These are phyloP conservation scores for Kluyveromyces aestuarii DNA, from an alignment of 805 yeast species.

Conservation along the genomic window DNA sequence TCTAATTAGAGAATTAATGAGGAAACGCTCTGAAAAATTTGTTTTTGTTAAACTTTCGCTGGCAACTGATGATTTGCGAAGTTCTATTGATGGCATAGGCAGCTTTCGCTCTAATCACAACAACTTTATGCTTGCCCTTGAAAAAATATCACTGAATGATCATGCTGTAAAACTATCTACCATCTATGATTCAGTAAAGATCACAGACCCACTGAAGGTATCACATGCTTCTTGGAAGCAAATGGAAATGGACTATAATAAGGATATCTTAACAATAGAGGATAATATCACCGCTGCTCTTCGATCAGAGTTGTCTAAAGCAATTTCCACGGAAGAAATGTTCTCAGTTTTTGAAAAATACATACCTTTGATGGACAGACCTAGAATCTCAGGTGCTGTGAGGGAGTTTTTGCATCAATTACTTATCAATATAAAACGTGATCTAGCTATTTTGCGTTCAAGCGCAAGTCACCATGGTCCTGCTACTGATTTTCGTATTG, in stretches of 20 bases:
- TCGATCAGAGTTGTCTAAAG: conserved; percentile 28
- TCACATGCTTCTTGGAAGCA: conserved; percentile 30
- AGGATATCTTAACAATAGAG: conserved; percentile 38
- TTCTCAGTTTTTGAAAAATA: conserved; percentile 42
- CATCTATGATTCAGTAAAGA: conserved; percentile 35
- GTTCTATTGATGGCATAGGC: conserved; percentile 35
- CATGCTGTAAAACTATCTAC: conserved; percentile 26
- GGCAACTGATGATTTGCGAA: conserved; percentile 31
- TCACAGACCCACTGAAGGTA: conserved; percentile 1
- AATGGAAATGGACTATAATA: conserved; percentile 35
- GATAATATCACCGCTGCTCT: conserved; percentile 34
- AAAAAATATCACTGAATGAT: conserved; percentile 13
- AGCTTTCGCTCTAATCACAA: conserved; percentile 47
- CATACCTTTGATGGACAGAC: conserved; percentile 40
- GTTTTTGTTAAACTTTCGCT: conserved; percentile 53
- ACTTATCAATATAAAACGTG: conserved; percentile 39
- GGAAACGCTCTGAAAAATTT: conserved; percentile 66
- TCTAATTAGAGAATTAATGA: conserved; percentile 60
- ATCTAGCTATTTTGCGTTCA: conserved; percentile 35
- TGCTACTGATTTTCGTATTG: conserved; percentile 28
- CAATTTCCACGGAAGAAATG: conserved; percentile 38
- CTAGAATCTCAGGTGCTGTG: conserved; percentile 47
- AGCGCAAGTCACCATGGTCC: conserved; percentile 30
- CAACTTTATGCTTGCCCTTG: conserved; percentile 34
- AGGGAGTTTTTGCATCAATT: conserved; percentile 50